Evolutionary conservation across 2,329 filamentous ascomycete genomes (phyloP).

Genomic region (Paecilomyces sp.): DNA sequence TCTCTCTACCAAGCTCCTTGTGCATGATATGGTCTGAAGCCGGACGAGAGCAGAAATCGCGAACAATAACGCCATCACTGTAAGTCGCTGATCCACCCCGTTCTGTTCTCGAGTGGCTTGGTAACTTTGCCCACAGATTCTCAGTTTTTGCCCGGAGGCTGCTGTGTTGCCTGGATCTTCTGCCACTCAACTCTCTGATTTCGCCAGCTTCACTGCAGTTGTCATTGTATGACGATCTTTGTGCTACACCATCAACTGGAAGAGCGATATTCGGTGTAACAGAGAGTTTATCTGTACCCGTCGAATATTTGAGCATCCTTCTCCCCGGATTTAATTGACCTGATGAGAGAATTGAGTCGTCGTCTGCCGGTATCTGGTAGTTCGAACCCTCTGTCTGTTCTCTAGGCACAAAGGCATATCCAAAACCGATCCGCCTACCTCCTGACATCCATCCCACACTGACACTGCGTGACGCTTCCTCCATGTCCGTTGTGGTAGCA

Average conservation of each 20-base stretch:
- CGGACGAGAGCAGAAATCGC: slow-evolving; percentile 11
- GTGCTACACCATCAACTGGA: not conserved
- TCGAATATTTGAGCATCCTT: not conserved
- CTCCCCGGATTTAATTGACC: not conserved
- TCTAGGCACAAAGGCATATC: slow-evolving; percentile 26
- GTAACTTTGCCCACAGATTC: slow-evolving; percentile 13
- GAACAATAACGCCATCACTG: slow-evolving; percentile 11
- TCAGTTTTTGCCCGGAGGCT: not conserved
- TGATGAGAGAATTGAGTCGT: not conserved
- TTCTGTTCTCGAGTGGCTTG: slow-evolving; percentile 10
- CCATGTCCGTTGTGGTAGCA: not conserved
- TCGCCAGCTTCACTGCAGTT: slow-evolving; percentile 3
- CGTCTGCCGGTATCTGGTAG: not conserved
- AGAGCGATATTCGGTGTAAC: not conserved
- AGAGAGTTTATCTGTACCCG: not conserved
- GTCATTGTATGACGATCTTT: not conserved
- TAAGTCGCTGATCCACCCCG: slow-evolving; percentile 8
- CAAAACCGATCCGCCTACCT: slow-evolving; percentile 32
- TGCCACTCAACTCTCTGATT: slow-evolving; percentile 6
- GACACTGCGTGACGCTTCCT: slow-evolving; percentile 19
- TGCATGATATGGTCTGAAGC: slow-evolving; percentile 3
- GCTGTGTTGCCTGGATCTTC: slow-evolving; percentile 2
- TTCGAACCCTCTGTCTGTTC: slow-evolving; percentile 10
- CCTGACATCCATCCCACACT: slow-evolving; percentile 37
- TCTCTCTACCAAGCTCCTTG: not conserved